Evolutionary conservation across 2,329 filamentous ascomycete genomes (phyloP).

Genomic region (Aspergillus sergii): DNA sequence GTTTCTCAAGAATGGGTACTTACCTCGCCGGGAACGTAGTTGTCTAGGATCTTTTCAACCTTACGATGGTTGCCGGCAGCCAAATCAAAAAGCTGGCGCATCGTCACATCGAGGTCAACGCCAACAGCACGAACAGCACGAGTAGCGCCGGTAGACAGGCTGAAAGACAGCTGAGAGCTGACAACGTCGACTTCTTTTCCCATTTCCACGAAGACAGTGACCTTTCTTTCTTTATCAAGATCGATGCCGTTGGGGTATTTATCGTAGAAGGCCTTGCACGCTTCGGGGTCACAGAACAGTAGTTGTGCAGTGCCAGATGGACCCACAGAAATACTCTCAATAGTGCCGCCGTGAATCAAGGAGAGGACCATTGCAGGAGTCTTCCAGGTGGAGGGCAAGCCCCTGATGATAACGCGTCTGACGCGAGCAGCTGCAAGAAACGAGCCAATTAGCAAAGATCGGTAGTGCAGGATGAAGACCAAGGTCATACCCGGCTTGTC

Average conservation of each 20-base stretch:
- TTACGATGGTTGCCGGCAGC: conserved; percentile 44
- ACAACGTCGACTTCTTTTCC: conserved; percentile 42
- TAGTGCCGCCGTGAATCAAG: conserved; percentile 41
- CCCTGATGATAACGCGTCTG: conserved; percentile 37
- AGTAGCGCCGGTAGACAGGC: conserved; percentile 44
- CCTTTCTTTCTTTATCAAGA: conserved; percentile 32
- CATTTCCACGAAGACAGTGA: conserved; percentile 42
- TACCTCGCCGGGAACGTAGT: conserved; percentile 45
- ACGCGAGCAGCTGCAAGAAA: conserved; percentile 23
- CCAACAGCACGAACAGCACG: conserved; percentile 50
- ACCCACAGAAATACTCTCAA: conserved; percentile 36
- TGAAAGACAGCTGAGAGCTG: conserved; percentile 45
- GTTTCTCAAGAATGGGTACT: conserved; percentile 22
- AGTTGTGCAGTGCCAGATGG: conserved; percentile 32
- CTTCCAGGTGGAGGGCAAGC: conserved; percentile 37
- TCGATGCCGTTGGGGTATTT: conserved; percentile 41
- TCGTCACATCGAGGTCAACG: conserved; percentile 43
- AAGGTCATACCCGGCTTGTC: conserved; percentile 29
- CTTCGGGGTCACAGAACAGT: conserved; percentile 37
- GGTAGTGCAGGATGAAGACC: not conserved
- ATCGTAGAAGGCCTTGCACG: conserved; percentile 39
- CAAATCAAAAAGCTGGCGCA: conserved; percentile 40
- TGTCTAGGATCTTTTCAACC: conserved; percentile 49
- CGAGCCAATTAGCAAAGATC: conserved; percentile 1
- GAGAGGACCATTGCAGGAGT: conserved; percentile 37